A percentile compares a stretch with the other conserved stretches of the same genome.
phyloP scores from a whole-genome alignment of 805 yeast genomes.

The Starmera caribaea region DNA sequence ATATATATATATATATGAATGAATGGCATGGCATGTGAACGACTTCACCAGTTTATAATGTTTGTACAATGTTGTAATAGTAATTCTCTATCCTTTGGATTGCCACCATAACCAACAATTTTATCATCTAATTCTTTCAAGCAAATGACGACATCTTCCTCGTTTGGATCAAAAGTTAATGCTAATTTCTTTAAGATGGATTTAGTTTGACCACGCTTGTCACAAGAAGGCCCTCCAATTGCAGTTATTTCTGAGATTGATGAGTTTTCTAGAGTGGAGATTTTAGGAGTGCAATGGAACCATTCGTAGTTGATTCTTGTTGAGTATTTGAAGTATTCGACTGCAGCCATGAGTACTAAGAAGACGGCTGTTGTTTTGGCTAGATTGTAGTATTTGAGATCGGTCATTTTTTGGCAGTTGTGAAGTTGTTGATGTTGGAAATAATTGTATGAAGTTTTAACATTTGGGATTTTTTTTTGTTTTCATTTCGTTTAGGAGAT shows the following conservation, averaged over 20 bases:
- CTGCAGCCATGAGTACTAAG: constrained; percentile 26
- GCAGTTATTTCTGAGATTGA: constrained; percentile 24
- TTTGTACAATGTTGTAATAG: constrained; percentile 12
- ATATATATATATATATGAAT: background rate
- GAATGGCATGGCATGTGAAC: background rate
- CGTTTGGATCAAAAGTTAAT: constrained; percentile 29
- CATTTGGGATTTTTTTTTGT: no score
- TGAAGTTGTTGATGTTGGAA: background rate
- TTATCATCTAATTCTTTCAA: constrained; percentile 21
- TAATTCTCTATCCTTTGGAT: constrained; percentile 7
- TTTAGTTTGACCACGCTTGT: constrained; percentile 32
- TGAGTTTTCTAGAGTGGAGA: constrained; percentile 15
- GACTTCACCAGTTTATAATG: constrained; percentile 15
- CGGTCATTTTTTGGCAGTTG: constrained; percentile 1
- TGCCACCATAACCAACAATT: constrained; percentile 14
- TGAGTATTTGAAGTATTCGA: constrained; percentile 32
- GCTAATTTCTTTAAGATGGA: constrained; percentile 28
- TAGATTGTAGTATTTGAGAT: constrained; percentile 10
- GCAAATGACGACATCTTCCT: constrained; percentile 25
- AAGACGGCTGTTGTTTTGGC: constrained; percentile 20
- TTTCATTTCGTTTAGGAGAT: no score
- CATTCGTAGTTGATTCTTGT: constrained; percentile 32
- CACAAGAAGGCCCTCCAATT: constrained; percentile 34
- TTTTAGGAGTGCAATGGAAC: constrained; percentile 33
- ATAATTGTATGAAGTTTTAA: no score